These are phyloP conservation scores for Ogataea nonfermentans DNA, from an alignment of 805 yeast genomes.

Conservation along the genomic window DNA sequence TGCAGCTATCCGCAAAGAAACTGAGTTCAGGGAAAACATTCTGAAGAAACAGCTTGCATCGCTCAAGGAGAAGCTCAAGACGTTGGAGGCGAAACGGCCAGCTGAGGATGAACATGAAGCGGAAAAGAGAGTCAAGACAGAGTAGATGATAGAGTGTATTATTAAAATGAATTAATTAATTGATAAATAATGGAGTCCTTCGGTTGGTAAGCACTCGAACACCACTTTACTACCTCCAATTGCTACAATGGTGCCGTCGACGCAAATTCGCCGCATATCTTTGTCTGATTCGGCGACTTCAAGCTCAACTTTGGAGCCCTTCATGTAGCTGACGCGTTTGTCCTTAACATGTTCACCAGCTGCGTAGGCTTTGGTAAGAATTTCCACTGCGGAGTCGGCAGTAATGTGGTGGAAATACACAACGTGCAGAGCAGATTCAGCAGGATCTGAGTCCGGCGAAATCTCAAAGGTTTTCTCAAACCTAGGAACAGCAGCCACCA, in stretches of 20 bases:
- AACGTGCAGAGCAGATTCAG: constrained; percentile 42
- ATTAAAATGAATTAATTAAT: not conserved
- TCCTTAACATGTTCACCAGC: constrained; percentile 53
- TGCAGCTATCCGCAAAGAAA: constrained; percentile 53
- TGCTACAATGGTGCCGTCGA: constrained; percentile 59
- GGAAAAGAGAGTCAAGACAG: constrained; percentile 25
- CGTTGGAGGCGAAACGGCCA: constrained; percentile 25
- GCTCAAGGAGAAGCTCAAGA: constrained; percentile 40
- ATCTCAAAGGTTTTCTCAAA: constrained; percentile 63
- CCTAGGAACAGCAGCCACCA: constrained; percentile 51
- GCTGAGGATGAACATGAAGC: constrained; percentile 17
- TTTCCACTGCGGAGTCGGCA: constrained; percentile 42
- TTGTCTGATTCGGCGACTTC: constrained; percentile 30
- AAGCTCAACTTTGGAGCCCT: constrained; percentile 19
- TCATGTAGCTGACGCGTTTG: constrained; percentile 45
- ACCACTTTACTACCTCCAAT: constrained; percentile 13
- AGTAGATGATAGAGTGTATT: constrained; percentile 7
- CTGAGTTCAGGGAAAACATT: constrained; percentile 56
- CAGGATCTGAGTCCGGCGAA: constrained; percentile 56
- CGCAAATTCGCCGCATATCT: constrained; percentile 52
- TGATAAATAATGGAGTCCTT: constrained; percentile 3
- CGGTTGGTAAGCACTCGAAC: not conserved
- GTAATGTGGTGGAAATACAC: constrained; percentile 43
- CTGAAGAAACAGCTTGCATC: constrained; percentile 53
- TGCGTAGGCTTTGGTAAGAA: constrained; percentile 57